Evolutionary conservation across 257 asterid species (phyloP).

Genomic region (Solanum stenotomum): DNA sequence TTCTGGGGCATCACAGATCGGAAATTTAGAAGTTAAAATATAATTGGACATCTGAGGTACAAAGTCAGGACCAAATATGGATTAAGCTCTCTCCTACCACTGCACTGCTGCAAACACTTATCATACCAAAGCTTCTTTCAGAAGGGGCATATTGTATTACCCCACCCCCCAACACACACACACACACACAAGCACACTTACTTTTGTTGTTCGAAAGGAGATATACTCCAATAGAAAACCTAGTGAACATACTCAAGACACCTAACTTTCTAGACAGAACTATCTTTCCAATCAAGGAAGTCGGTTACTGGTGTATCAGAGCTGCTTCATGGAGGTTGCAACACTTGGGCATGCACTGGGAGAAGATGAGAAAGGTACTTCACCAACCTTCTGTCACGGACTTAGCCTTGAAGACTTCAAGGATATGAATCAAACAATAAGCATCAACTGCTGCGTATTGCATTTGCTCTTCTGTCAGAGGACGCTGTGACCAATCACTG

Average conservation of each 20-base stretch:
- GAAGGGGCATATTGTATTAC: background rate
- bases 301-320: background rate
- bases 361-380: background rate
- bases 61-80: background rate
- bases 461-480: constrained; percentile 81
- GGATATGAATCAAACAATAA: constrained; percentile 63
- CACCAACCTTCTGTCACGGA: constrained; percentile 60
- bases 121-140: background rate
- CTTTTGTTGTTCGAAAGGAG: background rate
- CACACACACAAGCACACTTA: background rate
- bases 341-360: background rate
- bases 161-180: background rate
- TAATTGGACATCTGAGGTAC: background rate
- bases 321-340: background rate
- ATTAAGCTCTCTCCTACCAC: background rate
- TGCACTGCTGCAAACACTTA: background rate
- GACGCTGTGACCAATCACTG: constrained; percentile 96
- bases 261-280: background rate
- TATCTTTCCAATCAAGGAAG: background rate
- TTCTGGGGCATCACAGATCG: background rate
- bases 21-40: background rate
- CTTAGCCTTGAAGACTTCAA: constrained; percentile 52
- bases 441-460: constrained; percentile 88
- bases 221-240: background rate
- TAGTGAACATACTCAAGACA: background rate